A percentile compares a stretch with the other conserved stretches of the same genome.
These are phyloP conservation scores for Ceratobasidium sp. DNA, from an alignment of 1,284 basidiomycete genomes.

Conservation along the genomic window DNA sequence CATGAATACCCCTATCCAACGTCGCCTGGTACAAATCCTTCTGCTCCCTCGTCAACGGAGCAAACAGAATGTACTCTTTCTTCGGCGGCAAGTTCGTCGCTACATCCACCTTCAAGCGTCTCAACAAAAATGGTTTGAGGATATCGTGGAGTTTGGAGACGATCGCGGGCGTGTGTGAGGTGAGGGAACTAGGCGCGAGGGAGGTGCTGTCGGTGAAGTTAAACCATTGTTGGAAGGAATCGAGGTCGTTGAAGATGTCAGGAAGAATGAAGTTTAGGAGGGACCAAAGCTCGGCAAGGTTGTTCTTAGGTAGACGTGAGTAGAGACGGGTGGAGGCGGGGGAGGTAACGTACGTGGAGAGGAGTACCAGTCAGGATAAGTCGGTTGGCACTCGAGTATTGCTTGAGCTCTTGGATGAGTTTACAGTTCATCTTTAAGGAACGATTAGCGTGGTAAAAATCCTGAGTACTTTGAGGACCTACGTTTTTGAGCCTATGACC, in stretches of 20 bases:
- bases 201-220: conserved; percentile 64
- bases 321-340: neutral
- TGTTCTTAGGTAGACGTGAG: conserved; percentile 69
- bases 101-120: conserved; percentile 98
- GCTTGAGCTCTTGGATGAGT: conserved; percentile 92
- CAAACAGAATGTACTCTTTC: conserved; percentile 94
- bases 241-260: conserved; percentile 99
- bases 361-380: conserved; percentile 98
- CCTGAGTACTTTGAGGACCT: conserved; percentile 93
- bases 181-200: conserved; percentile 61
- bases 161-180: conserved; percentile 73
- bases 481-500: conserved; percentile 99
- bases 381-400: conserved; percentile 93
- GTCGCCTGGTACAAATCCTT: conserved; percentile 88
- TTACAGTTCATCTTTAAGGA: conserved; percentile 52
- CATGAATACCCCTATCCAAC: conserved; percentile 74
- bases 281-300: conserved; percentile 98
- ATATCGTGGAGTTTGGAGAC: conserved; percentile 90
- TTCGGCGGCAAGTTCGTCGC: conserved; percentile 98
- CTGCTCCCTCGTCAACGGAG: conserved; percentile 86
- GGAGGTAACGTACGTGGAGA: conserved; percentile 68
- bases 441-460: conserved; percentile 81
- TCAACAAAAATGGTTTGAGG: conserved; percentile 95
- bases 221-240: conserved; percentile 99
- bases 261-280: conserved; percentile 98